Evolutionary conservation across 768 basidiomycete species (phyloP).

Genomic region (Strobilomyces echinocephalus): DNA sequence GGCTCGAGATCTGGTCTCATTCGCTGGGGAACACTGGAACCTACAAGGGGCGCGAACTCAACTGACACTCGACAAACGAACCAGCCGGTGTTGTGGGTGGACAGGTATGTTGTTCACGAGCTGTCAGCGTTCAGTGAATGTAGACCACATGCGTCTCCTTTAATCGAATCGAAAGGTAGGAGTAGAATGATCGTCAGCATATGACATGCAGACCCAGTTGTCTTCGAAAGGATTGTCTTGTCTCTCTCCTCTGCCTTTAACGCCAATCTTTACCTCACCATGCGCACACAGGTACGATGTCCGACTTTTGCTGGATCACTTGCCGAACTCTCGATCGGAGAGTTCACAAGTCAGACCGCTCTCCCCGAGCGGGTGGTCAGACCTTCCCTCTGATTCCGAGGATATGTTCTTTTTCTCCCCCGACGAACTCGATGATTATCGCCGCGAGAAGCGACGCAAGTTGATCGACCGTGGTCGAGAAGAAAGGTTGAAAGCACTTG

Average conservation of each 20-base stretch:
- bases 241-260: slow-evolving; percentile 17
- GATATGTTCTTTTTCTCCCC: slow-evolving; percentile 78
- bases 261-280: slow-evolving; percentile 18
- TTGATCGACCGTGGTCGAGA: slow-evolving; percentile 56
- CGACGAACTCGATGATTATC: slow-evolving; percentile 61
- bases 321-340: slow-evolving; percentile 24
- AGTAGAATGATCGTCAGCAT: slow-evolving; percentile 4
- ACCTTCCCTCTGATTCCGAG: slow-evolving; percentile 80
- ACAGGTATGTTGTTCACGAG: slow-evolving; percentile 62
- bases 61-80: background rate
- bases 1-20: slow-evolving; percentile 37
- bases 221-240: slow-evolving; percentile 3
- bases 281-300: slow-evolving; percentile 63
- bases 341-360: slow-evolving; percentile 18
- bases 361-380: slow-evolving; percentile 71
- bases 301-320: slow-evolving; percentile 63
- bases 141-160: slow-evolving; percentile 2
- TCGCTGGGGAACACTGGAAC: slow-evolving; percentile 24
- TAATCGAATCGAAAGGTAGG: slow-evolving; percentile 8
- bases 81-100: slow-evolving; percentile 54
- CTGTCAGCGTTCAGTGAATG: slow-evolving; percentile 4
- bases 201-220: slow-evolving; percentile 1
- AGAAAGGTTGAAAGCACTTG: slow-evolving; percentile 60
- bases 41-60: slow-evolving; percentile 4
- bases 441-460: slow-evolving; percentile 61